Base-by-base conservation (phyloP, 2,329 filamentous ascomycete genomes). In the Parastagonospora nodorum region DNA sequence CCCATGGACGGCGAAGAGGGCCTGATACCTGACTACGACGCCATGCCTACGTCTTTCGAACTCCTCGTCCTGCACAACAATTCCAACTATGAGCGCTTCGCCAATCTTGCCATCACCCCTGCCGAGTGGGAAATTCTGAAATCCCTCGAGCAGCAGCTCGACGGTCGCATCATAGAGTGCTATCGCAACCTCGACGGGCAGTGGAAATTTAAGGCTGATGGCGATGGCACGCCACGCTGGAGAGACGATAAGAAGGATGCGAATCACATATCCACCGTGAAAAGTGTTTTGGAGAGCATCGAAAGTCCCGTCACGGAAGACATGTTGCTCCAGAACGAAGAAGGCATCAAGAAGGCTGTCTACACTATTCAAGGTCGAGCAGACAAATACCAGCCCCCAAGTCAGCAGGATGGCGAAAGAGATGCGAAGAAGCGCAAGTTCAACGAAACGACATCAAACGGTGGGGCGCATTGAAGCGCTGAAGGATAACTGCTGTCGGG, bases 221-320 rank as follows among this genome's bases (percentile, higher is more conserved):
- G 67, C 28, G 75, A 78, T 45, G 76, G 76, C 10, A 73, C 72
- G 15, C 88, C 94, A 62, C 86, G 92, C 28, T 93, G 97, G 74
- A 84, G 94, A 45, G 92, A 97, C 66, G 94, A 99, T 74, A 99
- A 99, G 77, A 79, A 81, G 27, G 88, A 96, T 60, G 92, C 90
- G 0, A 99, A 99, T 67, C 92, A 97, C 74, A 88, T 89, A 52
- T 86, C 80, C 14, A 93, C 90, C 0, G 90, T 97, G 1, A 80
- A 86, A 24, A 95, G 89, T 69, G 94, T 99, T 4, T 82, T 97
- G 51, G 88, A 93, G 58, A 96, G 90, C 73, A 97, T 99, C 62
- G 82, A 86, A 53, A 91, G 97, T 66, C 86, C 86, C 1, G 91
- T 99, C 9, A 89, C 85, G 0, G 86, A 96, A 50, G 92, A 99